These are phyloP conservation scores for Saccharomycopsis sp. DNA, from an alignment of 805 yeast genomes.

Conservation along the genomic window DNA sequence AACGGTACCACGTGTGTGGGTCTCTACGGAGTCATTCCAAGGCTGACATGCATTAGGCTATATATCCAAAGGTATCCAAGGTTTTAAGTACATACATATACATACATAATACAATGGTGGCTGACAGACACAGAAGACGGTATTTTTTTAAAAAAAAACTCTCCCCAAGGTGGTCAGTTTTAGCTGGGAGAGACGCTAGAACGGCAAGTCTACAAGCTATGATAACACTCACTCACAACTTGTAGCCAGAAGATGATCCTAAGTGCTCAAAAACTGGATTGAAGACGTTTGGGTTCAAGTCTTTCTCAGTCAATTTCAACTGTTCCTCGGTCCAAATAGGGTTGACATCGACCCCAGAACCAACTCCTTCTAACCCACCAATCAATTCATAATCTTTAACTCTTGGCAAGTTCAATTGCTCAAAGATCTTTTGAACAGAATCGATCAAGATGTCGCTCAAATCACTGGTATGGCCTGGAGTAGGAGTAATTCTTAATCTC, in stretches of 20 bases:
- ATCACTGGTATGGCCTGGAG: slow-evolving; percentile 88
- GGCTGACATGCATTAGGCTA: too few relatives aligned
- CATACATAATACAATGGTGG: too few relatives aligned
- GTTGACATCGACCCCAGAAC: slow-evolving; percentile 42
- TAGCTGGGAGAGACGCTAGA: too few relatives aligned
- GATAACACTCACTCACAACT: slow-evolving; percentile 3
- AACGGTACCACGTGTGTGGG: too few relatives aligned
- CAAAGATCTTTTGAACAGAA: slow-evolving; percentile 78
- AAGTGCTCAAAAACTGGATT: slow-evolving; percentile 57
- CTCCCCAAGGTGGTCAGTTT: too few relatives aligned
- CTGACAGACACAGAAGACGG: too few relatives aligned
- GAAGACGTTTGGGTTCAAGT: slow-evolving; percentile 59
- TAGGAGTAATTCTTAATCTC: slow-evolving; percentile 95
- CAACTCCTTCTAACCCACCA: slow-evolving; percentile 94
- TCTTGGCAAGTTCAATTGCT: slow-evolving; percentile 66
- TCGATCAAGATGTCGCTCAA: slow-evolving; percentile 68
- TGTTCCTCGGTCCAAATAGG: slow-evolving; percentile 89
- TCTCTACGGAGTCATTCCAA: too few relatives aligned
- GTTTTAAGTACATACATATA: too few relatives aligned
- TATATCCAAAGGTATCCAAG: too few relatives aligned
- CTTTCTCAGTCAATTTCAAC: slow-evolving; percentile 53
- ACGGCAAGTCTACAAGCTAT: too few relatives aligned
- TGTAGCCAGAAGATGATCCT: slow-evolving; percentile 63
- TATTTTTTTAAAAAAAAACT: too few relatives aligned
- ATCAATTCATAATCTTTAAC: slow-evolving; percentile 65